Evolutionary conservation across 1,284 basidiomycete genomes (phyloP).

Genomic region (Cryptococcus floricola): DNA sequence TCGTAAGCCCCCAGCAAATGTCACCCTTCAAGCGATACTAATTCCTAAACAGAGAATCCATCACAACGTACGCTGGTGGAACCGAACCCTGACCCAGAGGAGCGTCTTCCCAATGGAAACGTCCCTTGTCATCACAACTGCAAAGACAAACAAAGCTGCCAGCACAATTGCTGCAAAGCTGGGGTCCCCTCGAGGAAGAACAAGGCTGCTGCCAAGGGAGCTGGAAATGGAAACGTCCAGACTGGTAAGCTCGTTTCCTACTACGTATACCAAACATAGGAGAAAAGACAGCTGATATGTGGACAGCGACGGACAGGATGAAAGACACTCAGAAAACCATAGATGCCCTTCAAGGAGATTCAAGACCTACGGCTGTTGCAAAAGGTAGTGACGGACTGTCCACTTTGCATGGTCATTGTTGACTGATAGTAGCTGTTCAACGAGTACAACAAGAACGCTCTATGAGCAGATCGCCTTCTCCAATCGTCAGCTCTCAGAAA

Average conservation of each 20-base stretch:
- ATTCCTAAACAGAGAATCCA: background rate
- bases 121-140: constrained; percentile 4
- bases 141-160: background rate
- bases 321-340: background rate
- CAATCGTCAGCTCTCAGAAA: background rate
- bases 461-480: background rate
- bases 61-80: background rate
- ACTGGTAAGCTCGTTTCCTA: background rate
- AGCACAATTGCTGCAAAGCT: constrained; percentile 3
- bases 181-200: background rate
- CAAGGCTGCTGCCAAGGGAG: background rate
- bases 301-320: background rate
- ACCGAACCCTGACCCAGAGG: background rate
- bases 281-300: background rate
- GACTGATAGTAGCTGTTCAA: background rate
- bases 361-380: background rate
- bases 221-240: background rate
- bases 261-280: too few species aligned
- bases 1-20: background rate
- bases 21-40: background rate
- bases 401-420: background rate
- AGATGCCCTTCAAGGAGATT: background rate
- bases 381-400: background rate
- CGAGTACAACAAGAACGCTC: background rate
- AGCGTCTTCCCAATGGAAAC: constrained; percentile 1